Percentiles rank a stretch among this genome's conserved stretches.
These are phyloP conservation scores for Cucumis hystrix DNA, from an alignment of 306 rosid species.

Conservation along the genomic window DNA sequence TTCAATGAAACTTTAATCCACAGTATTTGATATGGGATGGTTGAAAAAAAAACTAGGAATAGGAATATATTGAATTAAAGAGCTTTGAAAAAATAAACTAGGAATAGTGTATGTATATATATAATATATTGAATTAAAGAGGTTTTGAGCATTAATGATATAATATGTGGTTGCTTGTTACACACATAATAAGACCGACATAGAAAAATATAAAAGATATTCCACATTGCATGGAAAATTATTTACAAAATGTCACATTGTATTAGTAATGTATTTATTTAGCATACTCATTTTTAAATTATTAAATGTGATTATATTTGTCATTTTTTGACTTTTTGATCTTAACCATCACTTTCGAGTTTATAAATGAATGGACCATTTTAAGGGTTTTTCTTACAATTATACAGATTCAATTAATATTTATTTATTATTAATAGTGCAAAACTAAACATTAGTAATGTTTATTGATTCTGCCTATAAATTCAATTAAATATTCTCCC, in stretches of 20 bases:
- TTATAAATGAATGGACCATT: not conserved
- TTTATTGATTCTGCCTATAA: no score
- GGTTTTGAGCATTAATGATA: not conserved
- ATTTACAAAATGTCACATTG: not conserved
- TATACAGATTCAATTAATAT: no score
- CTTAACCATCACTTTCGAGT: not conserved
- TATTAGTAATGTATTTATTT: not conserved
- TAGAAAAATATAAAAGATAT: not conserved
- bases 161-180: not conserved
- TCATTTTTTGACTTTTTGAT: not conserved
- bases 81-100: not conserved
- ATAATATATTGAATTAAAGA: no score
- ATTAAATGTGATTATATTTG: not conserved
- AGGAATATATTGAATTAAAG: not conserved
- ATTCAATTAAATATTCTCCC: no score
- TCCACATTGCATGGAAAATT: not conserved
- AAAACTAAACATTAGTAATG: no score
- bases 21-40: no score
- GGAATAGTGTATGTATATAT: not conserved
- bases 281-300: not conserved
- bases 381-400: not conserved
- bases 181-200: not conserved
- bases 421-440: no score
- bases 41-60: not conserved
- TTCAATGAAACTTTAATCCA: no score